phyloP scores from a whole-genome alignment of 352 stramenopile genomes.

The Pilasporangium apinafurcum region DNA sequence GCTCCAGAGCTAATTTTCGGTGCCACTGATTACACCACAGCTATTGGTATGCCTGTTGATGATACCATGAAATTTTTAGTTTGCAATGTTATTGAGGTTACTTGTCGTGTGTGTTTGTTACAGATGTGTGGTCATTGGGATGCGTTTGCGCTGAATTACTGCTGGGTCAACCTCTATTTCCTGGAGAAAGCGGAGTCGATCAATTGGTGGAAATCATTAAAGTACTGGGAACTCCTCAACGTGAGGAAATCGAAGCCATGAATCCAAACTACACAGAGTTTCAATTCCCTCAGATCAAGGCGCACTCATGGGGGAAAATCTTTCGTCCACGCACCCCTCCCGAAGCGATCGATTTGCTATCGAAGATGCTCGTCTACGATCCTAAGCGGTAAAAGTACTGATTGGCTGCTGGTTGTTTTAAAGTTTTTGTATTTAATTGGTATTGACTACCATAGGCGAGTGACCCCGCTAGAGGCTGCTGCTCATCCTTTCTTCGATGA shows the following conservation, averaged over 20 bases:
- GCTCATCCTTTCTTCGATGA: slow-evolving; percentile 99
- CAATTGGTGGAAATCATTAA: slow-evolving; percentile 99
- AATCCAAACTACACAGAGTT: slow-evolving; percentile 99
- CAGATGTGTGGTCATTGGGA: slow-evolving; percentile 94
- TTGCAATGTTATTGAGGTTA: background rate
- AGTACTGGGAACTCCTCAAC: slow-evolving; percentile 96
- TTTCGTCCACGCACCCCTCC: slow-evolving; percentile 93
- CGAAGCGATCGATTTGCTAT: slow-evolving; percentile 97
- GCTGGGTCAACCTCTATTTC: slow-evolving; percentile 97
- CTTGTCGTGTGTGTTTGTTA: slow-evolving; percentile 10
- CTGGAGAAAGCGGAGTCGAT: slow-evolving; percentile 97
- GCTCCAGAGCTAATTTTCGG: slow-evolving; percentile 99
- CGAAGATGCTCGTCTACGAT: slow-evolving; percentile 97
- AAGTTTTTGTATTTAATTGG: background rate
- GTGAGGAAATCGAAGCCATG: slow-evolving; percentile 98
- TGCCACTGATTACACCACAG: slow-evolving; percentile 99
- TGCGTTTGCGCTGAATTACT: slow-evolving; percentile 98
- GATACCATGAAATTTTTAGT: background rate
- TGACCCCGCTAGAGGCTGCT: slow-evolving; percentile 79
- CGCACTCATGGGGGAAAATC: slow-evolving; percentile 97
- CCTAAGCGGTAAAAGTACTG: slow-evolving; percentile 84
- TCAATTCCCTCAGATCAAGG: slow-evolving; percentile 99
- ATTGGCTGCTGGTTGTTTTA: slow-evolving; percentile 1
- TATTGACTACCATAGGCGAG: too few species aligned
- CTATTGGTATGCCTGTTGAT: slow-evolving; percentile 74